Evolutionary conservation across 306 rosid genomes (phyloP).

Genomic region (Cucumis cinereus): DNA sequence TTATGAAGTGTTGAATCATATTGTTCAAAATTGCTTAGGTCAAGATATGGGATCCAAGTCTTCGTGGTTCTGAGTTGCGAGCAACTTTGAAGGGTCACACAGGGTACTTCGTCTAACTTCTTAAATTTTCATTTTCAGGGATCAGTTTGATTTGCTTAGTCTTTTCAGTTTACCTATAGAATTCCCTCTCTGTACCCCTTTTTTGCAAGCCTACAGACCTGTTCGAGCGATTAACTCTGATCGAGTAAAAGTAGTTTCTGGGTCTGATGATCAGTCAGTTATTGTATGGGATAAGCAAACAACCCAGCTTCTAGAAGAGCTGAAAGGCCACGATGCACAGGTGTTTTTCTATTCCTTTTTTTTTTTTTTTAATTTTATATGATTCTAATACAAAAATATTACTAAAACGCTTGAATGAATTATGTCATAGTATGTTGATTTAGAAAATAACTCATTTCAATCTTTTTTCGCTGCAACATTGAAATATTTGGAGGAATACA

Average conservation of each 20-base stretch:
- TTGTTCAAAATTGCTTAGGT: conserved; percentile 44
- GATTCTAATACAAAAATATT: background rate
- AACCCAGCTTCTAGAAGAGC: conserved; percentile 94
- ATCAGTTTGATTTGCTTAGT: conserved; percentile 1
- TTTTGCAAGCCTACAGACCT: conserved; percentile 39
- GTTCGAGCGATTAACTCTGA: conserved; percentile 92
- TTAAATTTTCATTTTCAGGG: background rate
- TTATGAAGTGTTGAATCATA: conserved; percentile 10
- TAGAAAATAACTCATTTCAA: no score
- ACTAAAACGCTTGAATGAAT: background rate
- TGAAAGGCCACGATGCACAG: conserved; percentile 94
- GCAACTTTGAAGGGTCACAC: conserved; percentile 91
- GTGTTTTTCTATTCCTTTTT: conserved; percentile 14
- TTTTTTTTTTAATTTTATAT: no score
- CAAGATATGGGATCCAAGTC: conserved; percentile 98
- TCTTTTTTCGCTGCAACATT: background rate
- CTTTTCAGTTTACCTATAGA: background rate
- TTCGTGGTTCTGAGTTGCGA: conserved; percentile 92
- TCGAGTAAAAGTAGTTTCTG: conserved; percentile 85
- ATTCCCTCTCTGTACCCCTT: background rate
- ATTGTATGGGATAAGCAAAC: conserved; percentile 97
- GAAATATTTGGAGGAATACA: background rate
- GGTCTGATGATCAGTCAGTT: conserved; percentile 90
- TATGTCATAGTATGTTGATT: no score
- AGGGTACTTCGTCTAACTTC: conserved; percentile 33